Percentiles rank a stretch among this genome's conserved stretches.
Evolutionary conservation across 1,284 basidiomycete species (phyloP).

Genomic region (Exobasidium rhododendri): DNA sequence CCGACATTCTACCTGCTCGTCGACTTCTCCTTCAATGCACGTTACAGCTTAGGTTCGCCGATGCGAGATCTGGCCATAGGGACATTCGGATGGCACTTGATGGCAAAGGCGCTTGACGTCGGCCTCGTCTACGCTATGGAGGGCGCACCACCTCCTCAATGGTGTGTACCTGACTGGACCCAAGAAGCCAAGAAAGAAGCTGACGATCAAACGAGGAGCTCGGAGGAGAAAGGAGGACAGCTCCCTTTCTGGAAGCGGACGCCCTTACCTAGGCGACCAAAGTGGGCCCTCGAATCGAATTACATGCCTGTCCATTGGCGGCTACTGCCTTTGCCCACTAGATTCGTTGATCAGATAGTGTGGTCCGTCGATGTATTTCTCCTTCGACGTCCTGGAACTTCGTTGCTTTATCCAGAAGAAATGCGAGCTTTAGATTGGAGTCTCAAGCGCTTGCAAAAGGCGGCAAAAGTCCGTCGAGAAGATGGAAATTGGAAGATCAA

Average conservation of each 20-base stretch:
- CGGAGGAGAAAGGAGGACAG: background rate
- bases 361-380: constrained; percentile 3
- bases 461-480: background rate
- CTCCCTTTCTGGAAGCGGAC: background rate
- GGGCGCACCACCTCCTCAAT: background rate
- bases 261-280: background rate
- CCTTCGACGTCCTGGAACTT: background rate
- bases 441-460: background rate
- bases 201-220: background rate
- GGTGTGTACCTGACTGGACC: constrained; percentile 3
- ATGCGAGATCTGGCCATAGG: constrained; percentile 2
- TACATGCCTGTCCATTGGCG: background rate
- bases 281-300: background rate
- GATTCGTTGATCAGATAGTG: background rate
- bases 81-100: background rate
- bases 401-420: background rate
- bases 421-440: constrained; percentile 3
- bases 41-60: background rate
- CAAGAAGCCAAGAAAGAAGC: background rate
- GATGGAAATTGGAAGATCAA: background rate
- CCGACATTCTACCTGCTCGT: background rate
- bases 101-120: constrained; percentile 7
- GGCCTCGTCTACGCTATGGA: background rate
- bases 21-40: background rate
- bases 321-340: background rate